A percentile compares a stretch with the other conserved stretches of the same genome.
Conservation (phyloP, 257 asterid genomes). For the Fraxinus quadrangulata region DNA sequence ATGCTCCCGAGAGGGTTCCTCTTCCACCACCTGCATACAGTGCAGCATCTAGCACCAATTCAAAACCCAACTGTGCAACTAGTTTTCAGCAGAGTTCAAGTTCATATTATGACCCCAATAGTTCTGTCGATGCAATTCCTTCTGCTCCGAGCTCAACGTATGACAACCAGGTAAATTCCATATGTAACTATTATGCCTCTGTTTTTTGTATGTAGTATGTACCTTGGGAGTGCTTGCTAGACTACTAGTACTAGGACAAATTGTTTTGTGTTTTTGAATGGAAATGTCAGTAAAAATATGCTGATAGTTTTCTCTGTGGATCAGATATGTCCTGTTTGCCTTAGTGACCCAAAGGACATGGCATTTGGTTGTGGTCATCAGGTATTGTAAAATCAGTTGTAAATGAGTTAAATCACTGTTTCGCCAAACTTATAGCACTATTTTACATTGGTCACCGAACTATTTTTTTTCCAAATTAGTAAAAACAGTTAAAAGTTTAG, state of each 20-base stretch:
- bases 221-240: neutral
- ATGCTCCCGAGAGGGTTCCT: slow-evolving; percentile 42
- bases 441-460: neutral
- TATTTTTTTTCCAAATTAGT: neutral
- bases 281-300: neutral
- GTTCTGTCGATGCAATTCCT: neutral
- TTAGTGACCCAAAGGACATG: slow-evolving; percentile 77
- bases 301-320: slow-evolving; percentile 4
- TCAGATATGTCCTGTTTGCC: slow-evolving; percentile 88
- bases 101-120: slow-evolving; percentile 24
- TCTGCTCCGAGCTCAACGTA: slow-evolving; percentile 37
- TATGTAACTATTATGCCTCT: neutral
- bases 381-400: slow-evolving; percentile 40
- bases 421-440: neutral
- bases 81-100: slow-evolving; percentile 32
- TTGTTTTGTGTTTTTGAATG: neutral
- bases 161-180: slow-evolving; percentile 40
- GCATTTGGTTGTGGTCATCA: slow-evolving; percentile 98
- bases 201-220: too few relatives aligned
- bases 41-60: slow-evolving; percentile 17
- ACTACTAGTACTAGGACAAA: neutral
- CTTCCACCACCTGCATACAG: slow-evolving; percentile 55
- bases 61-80: slow-evolving; percentile 27
- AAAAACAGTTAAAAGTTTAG: too few relatives aligned
- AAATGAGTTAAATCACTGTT: too few relatives aligned